Evolutionary conservation across 2,329 filamentous ascomycete species (phyloP).

Genomic region (Xylaria multiplex): DNA sequence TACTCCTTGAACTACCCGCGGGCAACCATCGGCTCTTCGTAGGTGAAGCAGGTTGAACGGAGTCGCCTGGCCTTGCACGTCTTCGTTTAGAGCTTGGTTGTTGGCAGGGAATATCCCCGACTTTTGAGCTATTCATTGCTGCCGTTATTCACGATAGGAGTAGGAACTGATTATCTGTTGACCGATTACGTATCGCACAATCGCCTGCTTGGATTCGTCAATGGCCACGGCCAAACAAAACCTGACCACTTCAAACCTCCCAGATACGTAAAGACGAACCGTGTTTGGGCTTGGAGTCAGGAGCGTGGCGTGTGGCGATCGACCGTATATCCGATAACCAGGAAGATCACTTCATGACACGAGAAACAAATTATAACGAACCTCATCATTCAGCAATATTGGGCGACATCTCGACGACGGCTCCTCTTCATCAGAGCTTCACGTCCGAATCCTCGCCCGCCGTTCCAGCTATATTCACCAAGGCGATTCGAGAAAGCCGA

Average conservation of each 20-base stretch:
- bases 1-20: slow-evolving; percentile 5
- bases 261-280: slow-evolving; percentile 41
- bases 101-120: slow-evolving; percentile 30
- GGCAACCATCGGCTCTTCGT: slow-evolving; percentile 16
- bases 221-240: slow-evolving; percentile 46
- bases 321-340: slow-evolving; percentile 24
- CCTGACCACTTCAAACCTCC: slow-evolving; percentile 40
- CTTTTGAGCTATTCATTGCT: slow-evolving; percentile 8
- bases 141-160: slow-evolving; percentile 10
- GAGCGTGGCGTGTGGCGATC: slow-evolving; percentile 40
- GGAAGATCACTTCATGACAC: slow-evolving; percentile 48
- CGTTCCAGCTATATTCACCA: slow-evolving; percentile 38
- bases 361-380: slow-evolving; percentile 43
- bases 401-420: slow-evolving; percentile 42
- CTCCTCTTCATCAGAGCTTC: slow-evolving; percentile 38
- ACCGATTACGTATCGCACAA: slow-evolving; percentile 31
- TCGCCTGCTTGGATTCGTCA: slow-evolving; percentile 39
- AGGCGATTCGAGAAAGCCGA: slow-evolving; percentile 40
- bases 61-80: slow-evolving; percentile 6
- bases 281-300: slow-evolving; percentile 39
- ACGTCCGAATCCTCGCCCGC: slow-evolving; percentile 40
- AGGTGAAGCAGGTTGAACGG: slow-evolving; percentile 7
- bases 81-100: slow-evolving; percentile 4
- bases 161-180: slow-evolving; percentile 18
- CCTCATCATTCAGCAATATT: slow-evolving; percentile 41